Evolutionary conservation across 1,139 yeast genomes (phyloP).

Genomic region (Yamadazyma songkhlaensis): DNA sequence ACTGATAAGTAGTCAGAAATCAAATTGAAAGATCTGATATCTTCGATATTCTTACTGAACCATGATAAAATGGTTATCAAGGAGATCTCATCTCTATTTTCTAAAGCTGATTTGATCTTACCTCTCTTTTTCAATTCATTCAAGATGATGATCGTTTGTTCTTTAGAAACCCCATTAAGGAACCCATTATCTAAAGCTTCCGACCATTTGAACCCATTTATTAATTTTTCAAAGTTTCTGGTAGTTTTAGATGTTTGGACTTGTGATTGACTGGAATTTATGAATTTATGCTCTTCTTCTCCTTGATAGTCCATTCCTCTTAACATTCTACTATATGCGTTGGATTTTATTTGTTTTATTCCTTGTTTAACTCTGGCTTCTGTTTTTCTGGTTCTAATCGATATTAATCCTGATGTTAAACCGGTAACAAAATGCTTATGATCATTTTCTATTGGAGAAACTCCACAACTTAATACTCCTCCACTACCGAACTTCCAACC

Average conservation of each 20-base stretch:
- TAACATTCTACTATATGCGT: slow-evolving; percentile 73
- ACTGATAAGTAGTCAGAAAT: slow-evolving; percentile 85
- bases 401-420: slow-evolving; percentile 80
- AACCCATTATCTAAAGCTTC: slow-evolving; percentile 91
- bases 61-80: slow-evolving; percentile 84
- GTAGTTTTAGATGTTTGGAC: slow-evolving; percentile 54
- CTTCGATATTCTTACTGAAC: slow-evolving; percentile 75
- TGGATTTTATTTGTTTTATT: slow-evolving; percentile 43
- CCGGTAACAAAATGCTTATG: slow-evolving; percentile 94
- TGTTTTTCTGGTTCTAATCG: slow-evolving; percentile 84
- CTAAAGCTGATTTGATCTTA: slow-evolving; percentile 73
- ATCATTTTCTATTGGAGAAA: slow-evolving; percentile 64
- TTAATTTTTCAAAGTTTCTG: slow-evolving; percentile 76
- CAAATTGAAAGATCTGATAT: slow-evolving; percentile 70
- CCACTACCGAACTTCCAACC: slow-evolving; percentile 95
- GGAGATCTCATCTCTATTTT: slow-evolving; percentile 81
- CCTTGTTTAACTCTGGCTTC: slow-evolving; percentile 56
- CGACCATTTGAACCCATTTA: slow-evolving; percentile 86
- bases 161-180: slow-evolving; percentile 71
- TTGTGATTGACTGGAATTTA: slow-evolving; percentile 54
- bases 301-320: slow-evolving; percentile 91
- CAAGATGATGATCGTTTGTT: slow-evolving; percentile 74
- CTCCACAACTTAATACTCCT: slow-evolving; percentile 85
- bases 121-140: slow-evolving; percentile 86
- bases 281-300: slow-evolving; percentile 75